Percentiles rank a stretch among this genome's conserved stretches.
Conservation (phyloP, 305 asterid genomes). For the Solanum hybrid region DNA sequence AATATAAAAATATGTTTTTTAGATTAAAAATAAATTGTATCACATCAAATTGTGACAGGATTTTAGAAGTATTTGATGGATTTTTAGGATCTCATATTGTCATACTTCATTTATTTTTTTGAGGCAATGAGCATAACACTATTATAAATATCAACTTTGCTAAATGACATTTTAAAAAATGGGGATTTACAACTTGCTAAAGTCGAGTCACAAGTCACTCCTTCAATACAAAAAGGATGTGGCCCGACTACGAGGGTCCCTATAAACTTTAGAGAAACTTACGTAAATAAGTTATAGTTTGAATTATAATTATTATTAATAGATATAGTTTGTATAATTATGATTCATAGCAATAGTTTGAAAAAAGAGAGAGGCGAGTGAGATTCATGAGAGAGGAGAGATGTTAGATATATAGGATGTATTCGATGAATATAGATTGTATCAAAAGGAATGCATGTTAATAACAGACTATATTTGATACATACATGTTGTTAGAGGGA, state of each 20-base stretch:
- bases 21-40: not conserved
- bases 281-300: not conserved
- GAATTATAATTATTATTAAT: not conserved
- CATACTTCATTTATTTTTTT: not conserved
- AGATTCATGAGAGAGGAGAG: accelerated
- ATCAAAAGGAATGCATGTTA: too few relatives aligned
- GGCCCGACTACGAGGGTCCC: not conserved
- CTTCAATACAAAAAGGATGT: not conserved
- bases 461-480: not conserved
- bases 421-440: not conserved
- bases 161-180: not conserved
- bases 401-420: too few relatives aligned
- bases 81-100: not conserved
- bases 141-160: not conserved
- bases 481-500: not conserved
- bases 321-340: too few relatives aligned
- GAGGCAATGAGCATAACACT: not conserved
- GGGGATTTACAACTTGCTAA: not conserved
- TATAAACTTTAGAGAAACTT: not conserved
- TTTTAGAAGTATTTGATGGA: not conserved
- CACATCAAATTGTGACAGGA: not conserved
- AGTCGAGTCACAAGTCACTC: not conserved
- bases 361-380: accelerated
- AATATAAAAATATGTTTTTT: not conserved
- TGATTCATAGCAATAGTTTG: not conserved